phyloP scores from a whole-genome alignment of 768 basidiomycete genomes.

The Leccinum barrowsii region DNA sequence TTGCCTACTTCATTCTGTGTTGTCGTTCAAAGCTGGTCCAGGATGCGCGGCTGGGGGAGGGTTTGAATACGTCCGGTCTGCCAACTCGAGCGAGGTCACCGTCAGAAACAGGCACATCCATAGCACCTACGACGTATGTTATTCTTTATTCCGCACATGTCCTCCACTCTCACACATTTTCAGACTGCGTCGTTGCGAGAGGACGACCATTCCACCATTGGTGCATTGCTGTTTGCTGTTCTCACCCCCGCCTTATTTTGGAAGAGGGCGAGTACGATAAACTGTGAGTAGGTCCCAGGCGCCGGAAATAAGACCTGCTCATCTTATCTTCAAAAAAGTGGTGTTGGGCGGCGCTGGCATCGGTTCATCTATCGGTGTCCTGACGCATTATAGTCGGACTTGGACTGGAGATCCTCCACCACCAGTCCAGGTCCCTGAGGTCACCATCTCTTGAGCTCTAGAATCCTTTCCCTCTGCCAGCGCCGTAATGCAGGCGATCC shows the following conservation, averaged over 20 bases:
- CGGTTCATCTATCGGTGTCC: conserved; percentile 57
- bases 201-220: conserved; percentile 76
- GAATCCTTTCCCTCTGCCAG: neutral
- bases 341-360: conserved; percentile 69
- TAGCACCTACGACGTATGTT: conserved; percentile 55
- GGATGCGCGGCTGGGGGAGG: conserved; percentile 47
- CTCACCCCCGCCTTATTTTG: conserved; percentile 70
- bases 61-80: conserved; percentile 59
- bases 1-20: too few species aligned
- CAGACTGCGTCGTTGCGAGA: conserved; percentile 58
- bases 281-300: conserved; percentile 42
- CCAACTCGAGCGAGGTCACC: conserved; percentile 46
- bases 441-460: conserved; percentile 11
- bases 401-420: conserved; percentile 54
- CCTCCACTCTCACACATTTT: conserved; percentile 1
- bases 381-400: conserved; percentile 52
- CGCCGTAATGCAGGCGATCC: neutral
- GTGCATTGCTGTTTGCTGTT: conserved; percentile 58
- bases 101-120: conserved; percentile 48
- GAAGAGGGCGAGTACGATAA: conserved; percentile 60
- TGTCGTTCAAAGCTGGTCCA: conserved; percentile 7
- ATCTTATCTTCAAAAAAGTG: conserved; percentile 38
- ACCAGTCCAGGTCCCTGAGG: conserved; percentile 35
- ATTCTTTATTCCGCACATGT: neutral
- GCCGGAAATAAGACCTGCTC: neutral